Evolutionary conservation across 768 basidiomycete species (phyloP).

Genomic region (Rubroboletus satanas): DNA sequence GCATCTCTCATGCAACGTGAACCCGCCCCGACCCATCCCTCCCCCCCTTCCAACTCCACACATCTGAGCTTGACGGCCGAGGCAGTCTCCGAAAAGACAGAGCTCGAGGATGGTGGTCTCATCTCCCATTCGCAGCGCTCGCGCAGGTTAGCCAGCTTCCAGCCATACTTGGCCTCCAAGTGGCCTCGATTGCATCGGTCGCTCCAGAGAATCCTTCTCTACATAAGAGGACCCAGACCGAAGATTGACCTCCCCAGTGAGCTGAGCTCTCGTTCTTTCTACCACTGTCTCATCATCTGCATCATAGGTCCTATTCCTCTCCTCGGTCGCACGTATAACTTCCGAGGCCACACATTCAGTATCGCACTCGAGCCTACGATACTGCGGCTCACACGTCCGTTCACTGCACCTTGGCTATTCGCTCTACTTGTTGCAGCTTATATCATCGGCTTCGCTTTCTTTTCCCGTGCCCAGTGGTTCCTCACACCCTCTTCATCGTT

Average conservation of each 20-base stretch:
- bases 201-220: constrained; percentile 21
- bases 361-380: constrained; percentile 54
- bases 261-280: not conserved
- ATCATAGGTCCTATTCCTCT: constrained; percentile 50
- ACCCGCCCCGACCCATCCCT: not conserved
- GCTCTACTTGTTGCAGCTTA: constrained; percentile 54
- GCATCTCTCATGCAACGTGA: constrained; percentile 13
- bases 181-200: constrained; percentile 21
- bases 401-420: constrained; percentile 54
- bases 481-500: constrained; percentile 60
- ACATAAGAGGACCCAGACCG: constrained; percentile 59
- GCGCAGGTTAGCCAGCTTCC: constrained; percentile 7
- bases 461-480: constrained; percentile 70
- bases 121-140: not conserved
- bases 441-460: constrained; percentile 69
- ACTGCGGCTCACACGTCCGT: constrained; percentile 46
- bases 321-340: constrained; percentile 45
- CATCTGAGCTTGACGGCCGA: constrained; percentile 6
- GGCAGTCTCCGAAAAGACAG: constrained; percentile 2
- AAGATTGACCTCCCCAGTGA: constrained; percentile 48
- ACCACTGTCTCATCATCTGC: not conserved
- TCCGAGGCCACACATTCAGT: constrained; percentile 35
- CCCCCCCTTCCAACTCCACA: constrained; percentile 12
- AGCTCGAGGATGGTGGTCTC: not conserved
- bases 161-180: constrained; percentile 1